phyloP scores from a whole-genome alignment of 2,329 filamentous ascomycete species.

The Apiospora marii region DNA sequence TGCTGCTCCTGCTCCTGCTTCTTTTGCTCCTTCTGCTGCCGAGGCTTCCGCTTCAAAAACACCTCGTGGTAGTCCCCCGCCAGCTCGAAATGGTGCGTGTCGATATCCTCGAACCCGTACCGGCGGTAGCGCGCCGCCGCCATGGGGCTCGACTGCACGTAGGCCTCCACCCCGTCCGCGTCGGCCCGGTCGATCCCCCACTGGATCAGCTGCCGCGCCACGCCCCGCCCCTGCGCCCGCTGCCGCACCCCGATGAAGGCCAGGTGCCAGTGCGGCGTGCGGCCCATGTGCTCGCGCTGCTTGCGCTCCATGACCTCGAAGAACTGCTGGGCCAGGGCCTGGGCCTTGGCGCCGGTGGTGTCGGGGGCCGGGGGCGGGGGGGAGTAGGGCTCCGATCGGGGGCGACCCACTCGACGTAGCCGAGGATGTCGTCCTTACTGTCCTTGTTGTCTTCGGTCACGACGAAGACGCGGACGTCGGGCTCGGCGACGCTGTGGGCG shows the following conservation, averaged over 20 bases:
- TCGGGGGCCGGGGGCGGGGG: constrained; percentile 48
- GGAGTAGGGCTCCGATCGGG: constrained; percentile 35
- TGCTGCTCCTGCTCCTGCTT: neutral
- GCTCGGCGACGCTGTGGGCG: constrained; percentile 25
- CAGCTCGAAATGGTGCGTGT: neutral
- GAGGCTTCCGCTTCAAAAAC: constrained; percentile 1
- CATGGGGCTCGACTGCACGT: constrained; percentile 53
- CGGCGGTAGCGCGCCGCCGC: constrained; percentile 54
- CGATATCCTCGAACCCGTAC: constrained; percentile 51
- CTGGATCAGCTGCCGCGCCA: constrained; percentile 50
- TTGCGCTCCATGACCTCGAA: constrained; percentile 47
- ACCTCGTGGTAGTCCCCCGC: constrained; percentile 14
- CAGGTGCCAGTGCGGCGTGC: constrained; percentile 56
- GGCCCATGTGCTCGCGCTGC: constrained; percentile 48
- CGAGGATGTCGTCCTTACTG: constrained; percentile 41
- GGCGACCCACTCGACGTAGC: constrained; percentile 57
- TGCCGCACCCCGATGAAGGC: constrained; percentile 54
- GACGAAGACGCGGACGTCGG: constrained; percentile 24
- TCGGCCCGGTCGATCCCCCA: constrained; percentile 59
- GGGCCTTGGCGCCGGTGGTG: constrained; percentile 43
- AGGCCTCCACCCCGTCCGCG: constrained; percentile 49
- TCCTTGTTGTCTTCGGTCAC: constrained; percentile 22
- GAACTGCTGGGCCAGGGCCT: constrained; percentile 46
- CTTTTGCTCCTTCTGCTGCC: neutral
- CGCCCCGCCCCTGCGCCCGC: constrained; percentile 55